A percentile compares a stretch with the other conserved stretches of the same genome.
These are phyloP conservation scores for Cytidiella melzeri DNA, from an alignment of 768 basidiomycete species.

Conservation along the genomic window DNA sequence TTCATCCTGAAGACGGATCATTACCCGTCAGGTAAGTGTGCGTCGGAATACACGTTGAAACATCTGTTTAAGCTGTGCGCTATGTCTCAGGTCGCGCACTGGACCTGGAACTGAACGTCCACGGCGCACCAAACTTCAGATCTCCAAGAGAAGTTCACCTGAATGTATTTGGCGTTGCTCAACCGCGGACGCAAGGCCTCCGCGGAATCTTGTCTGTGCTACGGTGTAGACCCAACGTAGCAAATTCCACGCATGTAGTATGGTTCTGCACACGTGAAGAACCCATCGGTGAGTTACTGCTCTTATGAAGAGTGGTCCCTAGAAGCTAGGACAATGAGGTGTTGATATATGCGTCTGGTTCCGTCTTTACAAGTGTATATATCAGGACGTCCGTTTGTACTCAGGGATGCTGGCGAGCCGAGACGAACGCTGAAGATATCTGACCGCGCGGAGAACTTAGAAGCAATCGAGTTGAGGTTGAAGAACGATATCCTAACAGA, in stretches of 20 bases:
- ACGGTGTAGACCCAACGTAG: constrained; percentile 59
- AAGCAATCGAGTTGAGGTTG: constrained; percentile 83
- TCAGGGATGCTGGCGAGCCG: constrained; percentile 83
- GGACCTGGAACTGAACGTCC: constrained; percentile 85
- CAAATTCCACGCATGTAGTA: constrained; percentile 67
- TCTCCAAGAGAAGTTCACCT: constrained; percentile 71
- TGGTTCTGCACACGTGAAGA: constrained; percentile 99
- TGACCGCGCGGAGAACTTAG: constrained; percentile 91
- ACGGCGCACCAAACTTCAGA: constrained; percentile 95
- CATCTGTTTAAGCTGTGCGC: constrained; percentile 4
- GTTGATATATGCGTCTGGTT: background rate
- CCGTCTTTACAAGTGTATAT: constrained; percentile 57
- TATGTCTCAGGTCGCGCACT: constrained; percentile 64
- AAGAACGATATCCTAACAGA: constrained; percentile 91
- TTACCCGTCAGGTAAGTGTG: constrained; percentile 57
- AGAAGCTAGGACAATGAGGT: constrained; percentile 1
- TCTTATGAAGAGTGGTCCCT: background rate
- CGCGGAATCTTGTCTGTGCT: constrained; percentile 86
- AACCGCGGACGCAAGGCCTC: constrained; percentile 89
- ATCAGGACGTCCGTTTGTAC: constrained; percentile 87
- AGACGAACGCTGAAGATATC: constrained; percentile 73
- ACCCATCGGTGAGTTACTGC: constrained; percentile 61
- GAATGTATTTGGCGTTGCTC: constrained; percentile 93
- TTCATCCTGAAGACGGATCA: constrained; percentile 95
- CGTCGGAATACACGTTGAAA: background rate